Conservation (phyloP, 140 eudicot species). For the Bidens hawaiensis region DNA sequence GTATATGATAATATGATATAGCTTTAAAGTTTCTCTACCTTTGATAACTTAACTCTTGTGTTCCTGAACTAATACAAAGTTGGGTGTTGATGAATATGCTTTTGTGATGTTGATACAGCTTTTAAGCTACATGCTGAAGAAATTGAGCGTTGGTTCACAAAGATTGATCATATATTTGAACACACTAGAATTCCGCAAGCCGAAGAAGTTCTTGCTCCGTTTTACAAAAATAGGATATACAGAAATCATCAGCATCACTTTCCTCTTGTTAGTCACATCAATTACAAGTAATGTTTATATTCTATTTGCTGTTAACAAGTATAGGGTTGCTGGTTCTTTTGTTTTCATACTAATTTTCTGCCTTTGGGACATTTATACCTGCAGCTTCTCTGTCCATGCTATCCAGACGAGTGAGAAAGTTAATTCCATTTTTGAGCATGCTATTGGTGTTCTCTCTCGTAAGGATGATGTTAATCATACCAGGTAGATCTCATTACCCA, state of each 20-base stretch:
- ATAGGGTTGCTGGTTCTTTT: neutral
- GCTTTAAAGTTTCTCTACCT: slow-evolving; percentile 2
- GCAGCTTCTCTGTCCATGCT: slow-evolving; percentile 95
- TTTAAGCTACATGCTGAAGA: slow-evolving; percentile 78
- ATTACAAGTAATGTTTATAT: slow-evolving; percentile 61
- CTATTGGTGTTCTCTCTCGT: slow-evolving; percentile 77
- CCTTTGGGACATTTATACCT: slow-evolving; percentile 14
- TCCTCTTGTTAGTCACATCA: slow-evolving; percentile 77
- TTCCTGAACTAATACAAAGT: slow-evolving; percentile 5
- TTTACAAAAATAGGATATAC: slow-evolving; percentile 64
- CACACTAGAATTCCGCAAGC: slow-evolving; percentile 83
- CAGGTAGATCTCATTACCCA: slow-evolving; percentile 35
- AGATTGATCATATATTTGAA: slow-evolving; percentile 90
- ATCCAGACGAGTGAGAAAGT: slow-evolving; percentile 88
- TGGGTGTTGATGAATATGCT: slow-evolving; percentile 9
- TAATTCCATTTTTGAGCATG: slow-evolving; percentile 78
- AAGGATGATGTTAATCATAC: slow-evolving; percentile 56
- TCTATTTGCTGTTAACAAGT: neutral
- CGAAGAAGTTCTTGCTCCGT: slow-evolving; percentile 67
- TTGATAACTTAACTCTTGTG: neutral
- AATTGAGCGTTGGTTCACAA: slow-evolving; percentile 93
- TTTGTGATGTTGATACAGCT: slow-evolving; percentile 38
- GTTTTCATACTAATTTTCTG: slow-evolving; percentile 1
- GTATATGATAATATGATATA: slow-evolving; percentile 33
- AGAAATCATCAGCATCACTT: slow-evolving; percentile 60